Base-by-base conservation (phyloP, 345 rosid species). In the Eucalyptus curtisii region DNA sequence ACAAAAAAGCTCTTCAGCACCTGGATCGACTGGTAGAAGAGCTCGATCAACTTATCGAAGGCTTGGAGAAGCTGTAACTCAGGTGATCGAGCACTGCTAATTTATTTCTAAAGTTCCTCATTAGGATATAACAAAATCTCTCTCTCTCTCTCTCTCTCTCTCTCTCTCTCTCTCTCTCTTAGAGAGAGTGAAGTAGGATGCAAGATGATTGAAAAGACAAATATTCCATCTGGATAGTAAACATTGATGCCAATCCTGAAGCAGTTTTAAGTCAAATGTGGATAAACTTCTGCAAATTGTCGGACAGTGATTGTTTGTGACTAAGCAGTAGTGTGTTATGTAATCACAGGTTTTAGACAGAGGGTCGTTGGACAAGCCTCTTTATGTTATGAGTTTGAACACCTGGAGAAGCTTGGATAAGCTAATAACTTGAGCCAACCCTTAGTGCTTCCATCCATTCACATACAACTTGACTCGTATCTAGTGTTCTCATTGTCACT, bases 21-120 rank as follows among this genome's bases (percentile, higher is more conserved):
- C 93, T 87, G 89, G 89, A 91, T 90, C 92, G 30, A 86, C 86
- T 79, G 84, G 81, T 66, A 90, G 90, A 89, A 89, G 84, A 68
- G 89, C 48, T 19, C 86, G 87, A 90, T 85, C 95, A 80, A 76
- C 91, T 31, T 61, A 90, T 89, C 93, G 44, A 92, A 94, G 92
- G 90, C 94, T 94, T 17, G 95, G 94, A 91, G 96, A 94, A 90
- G 91, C 89, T 89, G 93, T 84, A 64, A 93, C 91, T 89, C 94
- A 93, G 99, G 99, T 96, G 94, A 90, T 88, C 52, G 55, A 42
- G 84, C 50, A 86, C 68, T 71, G 79, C 52, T 27, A 3, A 47
- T 47, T 45, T 45, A 14, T 52, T 86, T 49, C 87, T 48, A 13
- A 25, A 45, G 49, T 45, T 52, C 64, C 53, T 55, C 14, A 5